Percentiles rank a stretch among this genome's conserved stretches.
phyloP scores from a whole-genome alignment of 2,329 filamentous ascomycete species.

The Thielaviopsis musarum region DNA sequence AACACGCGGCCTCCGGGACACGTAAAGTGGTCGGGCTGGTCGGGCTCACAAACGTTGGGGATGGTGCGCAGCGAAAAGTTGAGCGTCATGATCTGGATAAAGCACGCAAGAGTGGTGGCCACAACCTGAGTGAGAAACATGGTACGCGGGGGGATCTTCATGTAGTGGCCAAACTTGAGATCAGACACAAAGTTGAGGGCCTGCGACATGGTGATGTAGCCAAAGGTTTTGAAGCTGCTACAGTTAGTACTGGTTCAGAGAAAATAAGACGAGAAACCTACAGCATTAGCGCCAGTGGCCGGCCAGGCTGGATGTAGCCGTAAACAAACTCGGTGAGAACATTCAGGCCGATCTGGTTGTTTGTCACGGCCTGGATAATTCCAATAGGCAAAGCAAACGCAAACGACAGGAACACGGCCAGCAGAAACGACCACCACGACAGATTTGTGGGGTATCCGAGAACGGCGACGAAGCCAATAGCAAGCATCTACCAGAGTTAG shows the following conservation, averaged over 20 bases:
- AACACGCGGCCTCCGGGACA: slow-evolving; percentile 48
- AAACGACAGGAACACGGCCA: slow-evolving; percentile 47
- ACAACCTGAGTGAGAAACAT: slow-evolving; percentile 51
- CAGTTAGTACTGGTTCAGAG: slow-evolving; percentile 3
- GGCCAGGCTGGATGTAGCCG: slow-evolving; percentile 59
- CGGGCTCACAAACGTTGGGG: slow-evolving; percentile 41
- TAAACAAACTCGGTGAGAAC: slow-evolving; percentile 60
- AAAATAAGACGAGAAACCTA: slow-evolving; percentile 19
- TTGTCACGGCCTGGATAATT: slow-evolving; percentile 53
- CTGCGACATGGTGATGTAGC: slow-evolving; percentile 48
- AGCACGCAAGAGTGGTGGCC: slow-evolving; percentile 47
- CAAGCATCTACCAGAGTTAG: slow-evolving; percentile 28
- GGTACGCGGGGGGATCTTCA: slow-evolving; percentile 50
- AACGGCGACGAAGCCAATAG: slow-evolving; percentile 35
- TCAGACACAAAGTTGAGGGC: slow-evolving; percentile 47
- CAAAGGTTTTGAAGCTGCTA: slow-evolving; percentile 42
- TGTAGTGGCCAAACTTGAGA: slow-evolving; percentile 57
- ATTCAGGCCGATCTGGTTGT: slow-evolving; percentile 56
- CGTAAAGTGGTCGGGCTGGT: slow-evolving; percentile 41
- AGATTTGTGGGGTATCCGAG: slow-evolving; percentile 49
- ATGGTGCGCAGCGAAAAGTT: slow-evolving; percentile 47
- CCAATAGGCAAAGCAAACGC: slow-evolving; percentile 49
- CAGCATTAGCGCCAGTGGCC: slow-evolving; percentile 58
- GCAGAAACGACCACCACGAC: slow-evolving; percentile 55
- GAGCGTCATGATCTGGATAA: slow-evolving; percentile 48